Base-by-base conservation (phyloP, 768 basidiomycete genomes). In the Imleria badia region DNA sequence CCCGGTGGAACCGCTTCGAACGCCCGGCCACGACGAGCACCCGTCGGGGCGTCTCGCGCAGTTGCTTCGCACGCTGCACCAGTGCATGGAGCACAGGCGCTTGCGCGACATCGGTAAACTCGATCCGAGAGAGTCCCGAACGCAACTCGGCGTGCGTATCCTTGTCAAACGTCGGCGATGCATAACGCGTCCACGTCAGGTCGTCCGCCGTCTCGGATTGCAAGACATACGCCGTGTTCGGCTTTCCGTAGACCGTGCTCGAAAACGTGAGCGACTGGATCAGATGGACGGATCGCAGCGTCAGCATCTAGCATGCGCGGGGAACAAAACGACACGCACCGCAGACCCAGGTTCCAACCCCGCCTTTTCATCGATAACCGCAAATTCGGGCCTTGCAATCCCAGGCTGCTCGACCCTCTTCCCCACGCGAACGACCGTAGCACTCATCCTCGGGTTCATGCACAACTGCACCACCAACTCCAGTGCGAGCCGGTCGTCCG, bases 401-500 rank as follows among this genome's bases (percentile, higher is more conserved):
- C 62, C 70, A 89, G 88, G 7, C 3, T 51, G 40, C 31, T 45
- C 47, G 0, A 48, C 3, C 9, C 35, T 62, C 68, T 78, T 85
- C 20, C 60, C 63, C 31, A 96, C 74, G 45, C 85, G 76, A 2
- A 96, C 73, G 0, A 93, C 82, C 1, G 89, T 93, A 0, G 91
- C 97, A 6, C 71, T 81, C 0, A 91, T 78, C 34, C 69, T 72
- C 0, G 80, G 67, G 56, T 87, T 86, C 31, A 72, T 70, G 52
- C 94, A 89, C 29, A 89, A 65, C 68, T 98, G 95, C 33, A 91
- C 82, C 5, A 92, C 82, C 63, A 98, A 84, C 30, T 80, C 73
- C 23, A 98, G 73, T 0, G 92, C 91, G 20, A 93, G 77, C 1
- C 97, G 84, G 67, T 98, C 96, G 67, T 99, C 96, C 0, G 92